phyloP scores from a whole-genome alignment of 1,284 basidiomycete species.

The Marasmius sp. region DNA sequence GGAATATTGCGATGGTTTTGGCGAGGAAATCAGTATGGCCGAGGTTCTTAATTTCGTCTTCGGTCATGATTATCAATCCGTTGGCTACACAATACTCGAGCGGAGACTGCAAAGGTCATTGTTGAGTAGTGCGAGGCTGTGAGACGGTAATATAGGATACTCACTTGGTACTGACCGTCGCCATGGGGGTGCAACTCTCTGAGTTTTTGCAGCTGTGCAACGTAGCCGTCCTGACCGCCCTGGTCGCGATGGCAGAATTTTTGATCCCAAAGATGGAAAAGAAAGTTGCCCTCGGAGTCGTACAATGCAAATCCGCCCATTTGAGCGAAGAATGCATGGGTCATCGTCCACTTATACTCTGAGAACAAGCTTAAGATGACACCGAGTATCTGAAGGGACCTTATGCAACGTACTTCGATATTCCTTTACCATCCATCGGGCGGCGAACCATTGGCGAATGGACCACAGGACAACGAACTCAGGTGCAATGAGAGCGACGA shows the following conservation, averaged over 20 bases:
- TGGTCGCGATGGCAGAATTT: too few relatives aligned
- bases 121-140: background rate
- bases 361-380: background rate
- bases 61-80: constrained; percentile 4
- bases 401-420: constrained; percentile 3
- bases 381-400: background rate
- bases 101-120: background rate
- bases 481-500: constrained; percentile 23
- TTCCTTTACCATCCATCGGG: constrained; percentile 12
- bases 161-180: too few relatives aligned
- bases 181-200: too few relatives aligned
- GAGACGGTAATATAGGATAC: too few relatives aligned
- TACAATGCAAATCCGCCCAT: constrained; percentile 29
- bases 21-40: constrained; percentile 29
- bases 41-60: constrained; percentile 27
- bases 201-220: background rate
- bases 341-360: constrained; percentile 18
- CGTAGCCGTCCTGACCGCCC: too few relatives aligned
- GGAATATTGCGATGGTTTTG: constrained; percentile 27
- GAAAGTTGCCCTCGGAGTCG: background rate
- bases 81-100: background rate
- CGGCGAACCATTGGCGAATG: constrained; percentile 22
- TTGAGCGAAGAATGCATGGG: constrained; percentile 23
- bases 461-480: constrained; percentile 28
- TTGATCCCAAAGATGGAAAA: background rate